Evolutionary conservation across 2,329 filamentous ascomycete species (phyloP).

Genomic region (Penicillium hesseltinei): DNA sequence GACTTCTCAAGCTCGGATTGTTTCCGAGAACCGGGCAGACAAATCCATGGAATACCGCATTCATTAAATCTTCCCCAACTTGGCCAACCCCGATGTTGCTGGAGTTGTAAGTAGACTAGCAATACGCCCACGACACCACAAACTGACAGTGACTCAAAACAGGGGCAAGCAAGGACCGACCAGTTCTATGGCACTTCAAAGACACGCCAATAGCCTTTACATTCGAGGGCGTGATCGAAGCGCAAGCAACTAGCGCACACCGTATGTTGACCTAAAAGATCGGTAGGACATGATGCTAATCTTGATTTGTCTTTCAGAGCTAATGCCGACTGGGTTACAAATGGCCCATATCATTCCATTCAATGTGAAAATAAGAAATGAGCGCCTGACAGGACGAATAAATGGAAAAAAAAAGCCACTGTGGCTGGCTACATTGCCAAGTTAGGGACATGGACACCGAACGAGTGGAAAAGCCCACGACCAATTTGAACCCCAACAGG

Average conservation of each 20-base stretch:
- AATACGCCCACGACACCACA: background rate
- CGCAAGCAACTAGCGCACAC: background rate
- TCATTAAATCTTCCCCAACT: background rate
- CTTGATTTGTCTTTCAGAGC: background rate
- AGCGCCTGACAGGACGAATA: too few relatives aligned
- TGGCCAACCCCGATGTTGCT: background rate
- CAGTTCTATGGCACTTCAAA: background rate
- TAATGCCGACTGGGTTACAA: background rate
- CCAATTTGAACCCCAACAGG: too few relatives aligned
- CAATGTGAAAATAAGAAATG: background rate
- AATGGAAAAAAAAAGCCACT: too few relatives aligned
- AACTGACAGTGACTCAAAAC: background rate
- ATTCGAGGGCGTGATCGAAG: background rate
- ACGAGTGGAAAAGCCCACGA: too few relatives aligned
- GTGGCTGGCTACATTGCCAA: too few relatives aligned
- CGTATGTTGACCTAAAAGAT: background rate
- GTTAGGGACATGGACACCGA: too few relatives aligned
- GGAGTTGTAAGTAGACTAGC: background rate
- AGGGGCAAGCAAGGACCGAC: too few relatives aligned
- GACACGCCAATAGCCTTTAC: background rate
- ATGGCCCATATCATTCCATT: too few relatives aligned
- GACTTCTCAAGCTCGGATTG: background rate
- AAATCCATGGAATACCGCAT: too few relatives aligned
- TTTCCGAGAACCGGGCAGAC: background rate
- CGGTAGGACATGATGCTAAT: background rate